A percentile compares a stretch with the other conserved stretches of the same genome.
Evolutionary conservation across 176 grass and related monocot species (phyloP).

Genomic region (Eremochloa ophiuroides): DNA sequence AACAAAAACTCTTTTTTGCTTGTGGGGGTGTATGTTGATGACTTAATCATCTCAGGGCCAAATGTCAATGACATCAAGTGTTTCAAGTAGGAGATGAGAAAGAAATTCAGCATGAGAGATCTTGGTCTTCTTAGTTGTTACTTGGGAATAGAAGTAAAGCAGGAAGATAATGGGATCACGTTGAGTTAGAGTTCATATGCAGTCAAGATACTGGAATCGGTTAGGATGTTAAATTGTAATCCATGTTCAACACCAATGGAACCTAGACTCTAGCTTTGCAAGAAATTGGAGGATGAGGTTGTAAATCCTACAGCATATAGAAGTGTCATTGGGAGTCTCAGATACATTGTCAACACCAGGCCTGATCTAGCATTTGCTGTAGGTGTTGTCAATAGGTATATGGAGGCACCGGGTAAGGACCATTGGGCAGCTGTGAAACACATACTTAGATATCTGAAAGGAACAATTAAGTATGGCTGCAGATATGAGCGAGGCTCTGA

Average conservation of each 20-base stretch:
- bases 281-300: not conserved
- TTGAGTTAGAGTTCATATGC: not conserved
- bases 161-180: no score
- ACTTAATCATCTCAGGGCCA: no score
- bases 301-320: not conserved
- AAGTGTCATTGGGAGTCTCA: not conserved
- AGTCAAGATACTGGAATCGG: accelerated
- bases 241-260: not conserved
- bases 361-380: not conserved
- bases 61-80: no score
- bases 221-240: not conserved
- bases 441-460: not conserved
- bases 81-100: no score
- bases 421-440: not conserved
- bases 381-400: not conserved
- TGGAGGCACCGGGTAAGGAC: not conserved
- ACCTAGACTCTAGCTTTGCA: not conserved
- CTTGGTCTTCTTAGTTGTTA: no score
- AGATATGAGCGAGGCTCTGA: not conserved
- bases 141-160: no score
- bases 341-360: not conserved
- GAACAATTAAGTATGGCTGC: accelerated
- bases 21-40: no score
- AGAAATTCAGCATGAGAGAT: no score
- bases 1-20: no score